These are phyloP conservation scores for Neurospora africana DNA, from an alignment of 495 filamentous ascomycete genomes.

Conservation along the genomic window DNA sequence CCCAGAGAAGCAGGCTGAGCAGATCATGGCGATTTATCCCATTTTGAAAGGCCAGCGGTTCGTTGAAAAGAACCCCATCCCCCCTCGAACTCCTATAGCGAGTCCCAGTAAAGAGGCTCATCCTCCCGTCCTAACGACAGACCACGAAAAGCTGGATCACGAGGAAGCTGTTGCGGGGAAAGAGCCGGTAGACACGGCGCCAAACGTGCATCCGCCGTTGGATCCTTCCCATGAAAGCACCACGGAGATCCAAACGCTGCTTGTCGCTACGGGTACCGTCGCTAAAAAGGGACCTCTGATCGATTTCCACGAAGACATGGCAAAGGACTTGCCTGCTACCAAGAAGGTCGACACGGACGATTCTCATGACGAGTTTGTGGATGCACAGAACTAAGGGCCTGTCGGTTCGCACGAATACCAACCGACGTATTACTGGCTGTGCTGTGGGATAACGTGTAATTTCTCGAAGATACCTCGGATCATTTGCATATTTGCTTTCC, in stretches of 20 bases:
- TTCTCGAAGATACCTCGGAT: neutral
- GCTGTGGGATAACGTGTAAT: neutral
- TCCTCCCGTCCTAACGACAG: conserved; percentile 2
- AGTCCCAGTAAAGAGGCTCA: conserved; percentile 16
- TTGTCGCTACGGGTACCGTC: conserved; percentile 30
- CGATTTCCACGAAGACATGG: conserved; percentile 42
- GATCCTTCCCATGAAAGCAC: conserved; percentile 18
- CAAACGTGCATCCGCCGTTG: conserved; percentile 6
- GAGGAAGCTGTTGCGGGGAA: neutral
- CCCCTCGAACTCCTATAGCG: conserved; percentile 18
- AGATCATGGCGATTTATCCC: conserved; percentile 78
- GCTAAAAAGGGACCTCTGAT: conserved; percentile 29
- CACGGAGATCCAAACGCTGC: conserved; percentile 30
- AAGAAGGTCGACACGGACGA: conserved; percentile 17
- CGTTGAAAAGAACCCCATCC: conserved; percentile 29
- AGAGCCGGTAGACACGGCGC: neutral
- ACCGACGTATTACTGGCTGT: neutral
- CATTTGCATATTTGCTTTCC: neutral
- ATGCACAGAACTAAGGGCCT: conserved; percentile 16
- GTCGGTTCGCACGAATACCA: neutral
- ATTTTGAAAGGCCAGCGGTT: conserved; percentile 65
- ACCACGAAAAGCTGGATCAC: neutral
- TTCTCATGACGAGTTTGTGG: conserved; percentile 25
- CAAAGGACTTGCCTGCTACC: conserved; percentile 27
- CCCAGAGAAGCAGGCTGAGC: conserved; percentile 63